Conservation (phyloP, 176 grass and related monocot species). For the Aegilops longissima region DNA sequence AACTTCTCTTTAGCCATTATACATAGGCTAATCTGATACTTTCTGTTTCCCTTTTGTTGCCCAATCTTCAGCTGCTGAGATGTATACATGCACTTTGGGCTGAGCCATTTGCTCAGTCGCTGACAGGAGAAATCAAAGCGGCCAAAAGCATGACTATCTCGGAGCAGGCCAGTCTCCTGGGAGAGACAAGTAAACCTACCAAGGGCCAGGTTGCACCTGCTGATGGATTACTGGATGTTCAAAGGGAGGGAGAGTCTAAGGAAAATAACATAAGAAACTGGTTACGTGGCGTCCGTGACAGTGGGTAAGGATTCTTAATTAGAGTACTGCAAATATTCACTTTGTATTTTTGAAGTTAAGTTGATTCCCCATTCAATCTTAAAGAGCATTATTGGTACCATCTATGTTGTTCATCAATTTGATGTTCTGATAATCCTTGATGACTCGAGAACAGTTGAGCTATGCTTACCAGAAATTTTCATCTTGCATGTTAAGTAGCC, state of each 20-base stretch:
- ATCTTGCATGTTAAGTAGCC: constrained; percentile 9
- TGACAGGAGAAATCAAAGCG: constrained; percentile 66
- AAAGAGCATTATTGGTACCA: not conserved
- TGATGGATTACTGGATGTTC: constrained; percentile 66
- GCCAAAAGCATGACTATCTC: constrained; percentile 81
- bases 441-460: not conserved
- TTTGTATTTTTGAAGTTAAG: not conserved
- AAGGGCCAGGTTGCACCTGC: constrained; percentile 59
- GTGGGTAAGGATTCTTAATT: constrained; percentile 63
- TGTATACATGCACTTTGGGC: constrained; percentile 86
- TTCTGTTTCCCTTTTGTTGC: constrained; percentile 4
- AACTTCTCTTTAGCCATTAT: not conserved
- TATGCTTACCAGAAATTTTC: constrained; percentile 7
- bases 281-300: constrained; percentile 93
- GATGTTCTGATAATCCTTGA: constrained; percentile 1
- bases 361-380: not conserved
- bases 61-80: constrained; percentile 64
- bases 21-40: not conserved
- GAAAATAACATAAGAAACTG: constrained; percentile 93
- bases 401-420: not conserved
- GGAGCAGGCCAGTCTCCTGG: constrained; percentile 86
- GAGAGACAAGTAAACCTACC: constrained; percentile 71
- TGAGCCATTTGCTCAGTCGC: constrained; percentile 62
- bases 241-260: constrained; percentile 79
- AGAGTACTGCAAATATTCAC: not conserved